Evolutionary conservation across 495 filamentous ascomycete genomes (phyloP).

Genomic region (Neurospora sp.): DNA sequence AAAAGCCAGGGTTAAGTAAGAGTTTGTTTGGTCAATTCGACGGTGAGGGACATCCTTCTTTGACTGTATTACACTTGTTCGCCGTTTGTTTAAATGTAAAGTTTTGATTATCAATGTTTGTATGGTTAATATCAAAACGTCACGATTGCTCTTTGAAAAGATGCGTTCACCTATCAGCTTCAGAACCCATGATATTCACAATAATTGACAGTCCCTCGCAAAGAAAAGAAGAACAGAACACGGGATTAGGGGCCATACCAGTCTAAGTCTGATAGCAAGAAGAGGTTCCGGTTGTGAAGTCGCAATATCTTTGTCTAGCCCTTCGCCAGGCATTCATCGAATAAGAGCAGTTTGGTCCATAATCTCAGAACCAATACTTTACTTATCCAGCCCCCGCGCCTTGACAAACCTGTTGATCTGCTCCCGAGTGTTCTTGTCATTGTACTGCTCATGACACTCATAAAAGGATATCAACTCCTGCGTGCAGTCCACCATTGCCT

Average conservation of each 20-base stretch:
- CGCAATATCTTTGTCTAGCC: background rate
- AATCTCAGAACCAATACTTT: background rate
- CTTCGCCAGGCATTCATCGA: background rate
- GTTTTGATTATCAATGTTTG: background rate
- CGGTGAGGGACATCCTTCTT: background rate
- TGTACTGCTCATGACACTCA: slow-evolving; percentile 83
- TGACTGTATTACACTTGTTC: background rate
- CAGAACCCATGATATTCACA: background rate
- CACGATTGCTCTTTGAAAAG: background rate
- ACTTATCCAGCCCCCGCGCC: slow-evolving; percentile 70
- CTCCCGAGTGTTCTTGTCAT: slow-evolving; percentile 57
- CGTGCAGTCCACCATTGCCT: slow-evolving; percentile 81
- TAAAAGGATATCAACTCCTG: slow-evolving; percentile 96
- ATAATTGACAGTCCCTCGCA: background rate
- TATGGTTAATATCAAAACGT: background rate
- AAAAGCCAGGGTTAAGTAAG: background rate
- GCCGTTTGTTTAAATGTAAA: background rate
- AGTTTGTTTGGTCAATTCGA: background rate
- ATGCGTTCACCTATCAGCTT: background rate
- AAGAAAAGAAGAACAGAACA: background rate
- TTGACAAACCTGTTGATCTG: slow-evolving; percentile 78
- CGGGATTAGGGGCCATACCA: background rate
- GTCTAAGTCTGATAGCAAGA: background rate
- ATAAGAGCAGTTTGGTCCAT: background rate
- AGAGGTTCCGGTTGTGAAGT: background rate